These are phyloP conservation scores for Fraxinus excelsior DNA, from an alignment of 257 asterid genomes.

Conservation along the genomic window DNA sequence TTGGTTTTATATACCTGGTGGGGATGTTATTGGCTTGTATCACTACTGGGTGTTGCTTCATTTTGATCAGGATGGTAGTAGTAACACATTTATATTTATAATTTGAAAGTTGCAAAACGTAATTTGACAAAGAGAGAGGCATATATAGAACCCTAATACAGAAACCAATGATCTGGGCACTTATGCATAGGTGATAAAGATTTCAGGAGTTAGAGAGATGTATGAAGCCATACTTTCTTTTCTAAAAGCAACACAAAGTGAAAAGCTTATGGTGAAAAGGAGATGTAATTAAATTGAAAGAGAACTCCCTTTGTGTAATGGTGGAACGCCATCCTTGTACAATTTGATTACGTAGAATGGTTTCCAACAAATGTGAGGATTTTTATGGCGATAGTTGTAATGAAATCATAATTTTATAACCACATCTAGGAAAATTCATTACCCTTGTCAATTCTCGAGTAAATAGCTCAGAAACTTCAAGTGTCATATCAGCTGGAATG, in stretches of 20 bases:
- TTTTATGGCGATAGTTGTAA: neutral
- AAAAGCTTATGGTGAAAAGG: neutral
- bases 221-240: neutral
- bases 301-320: neutral
- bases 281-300: neutral
- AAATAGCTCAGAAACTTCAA: constrained; percentile 93
- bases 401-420: neutral
- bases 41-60: neutral
- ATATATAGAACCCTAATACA: constrained; percentile 7
- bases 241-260: neutral
- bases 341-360: neutral
- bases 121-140: neutral
- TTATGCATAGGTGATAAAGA: neutral
- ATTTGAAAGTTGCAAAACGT: neutral
- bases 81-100: neutral
- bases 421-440: constrained; percentile 33
- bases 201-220: neutral
- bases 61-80: constrained; percentile 3
- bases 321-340: neutral
- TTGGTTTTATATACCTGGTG: neutral
- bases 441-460: constrained; percentile 93
- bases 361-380: neutral
- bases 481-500: constrained; percentile 81
- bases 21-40: neutral
- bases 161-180: neutral